Evolutionary conservation across 805 yeast species (phyloP).

Genomic region (Ogataea salicorniae): DNA sequence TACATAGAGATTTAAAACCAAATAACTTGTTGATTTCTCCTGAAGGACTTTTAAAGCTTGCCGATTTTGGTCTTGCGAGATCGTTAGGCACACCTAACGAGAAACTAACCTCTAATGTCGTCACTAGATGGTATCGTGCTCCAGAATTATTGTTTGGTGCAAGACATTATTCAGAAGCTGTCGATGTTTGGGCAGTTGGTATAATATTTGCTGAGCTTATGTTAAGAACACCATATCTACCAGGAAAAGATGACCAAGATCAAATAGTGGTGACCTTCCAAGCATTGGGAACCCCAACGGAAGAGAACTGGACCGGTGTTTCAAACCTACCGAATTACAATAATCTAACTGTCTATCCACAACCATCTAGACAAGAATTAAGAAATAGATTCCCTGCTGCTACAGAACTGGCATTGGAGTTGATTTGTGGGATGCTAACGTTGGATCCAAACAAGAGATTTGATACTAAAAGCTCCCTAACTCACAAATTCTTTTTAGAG

Average conservation of each 20-base stretch:
- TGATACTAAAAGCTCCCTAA: slow-evolving; percentile 56
- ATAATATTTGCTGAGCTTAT: slow-evolving; percentile 93
- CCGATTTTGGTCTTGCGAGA: slow-evolving; percentile 96
- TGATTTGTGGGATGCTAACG: slow-evolving; percentile 65
- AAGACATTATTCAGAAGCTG: slow-evolving; percentile 79
- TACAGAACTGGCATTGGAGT: slow-evolving; percentile 73
- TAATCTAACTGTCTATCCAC: slow-evolving; percentile 70
- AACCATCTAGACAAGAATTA: slow-evolving; percentile 75
- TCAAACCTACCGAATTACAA: slow-evolving; percentile 72
- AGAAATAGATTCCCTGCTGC: slow-evolving; percentile 87
- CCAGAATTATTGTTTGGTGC: slow-evolving; percentile 92
- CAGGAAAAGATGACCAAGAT: slow-evolving; percentile 86
- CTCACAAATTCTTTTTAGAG: slow-evolving; percentile 66
- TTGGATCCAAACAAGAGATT: slow-evolving; percentile 77
- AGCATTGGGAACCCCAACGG: slow-evolving; percentile 95
- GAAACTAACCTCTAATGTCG: slow-evolving; percentile 85
- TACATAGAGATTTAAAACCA: slow-evolving; percentile 93
- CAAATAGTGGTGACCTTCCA: slow-evolving; percentile 91
- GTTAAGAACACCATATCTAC: slow-evolving; percentile 91
- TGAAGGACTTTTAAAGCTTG: slow-evolving; percentile 82
- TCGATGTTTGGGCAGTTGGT: slow-evolving; percentile 97
- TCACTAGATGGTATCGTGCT: slow-evolving; percentile 96
- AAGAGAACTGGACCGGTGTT: slow-evolving; percentile 86
- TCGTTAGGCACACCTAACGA: slow-evolving; percentile 74
- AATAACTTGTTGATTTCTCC: slow-evolving; percentile 84